Conservation (phyloP, 768 basidiomycete species). For the Xanthoconium purpureum region DNA sequence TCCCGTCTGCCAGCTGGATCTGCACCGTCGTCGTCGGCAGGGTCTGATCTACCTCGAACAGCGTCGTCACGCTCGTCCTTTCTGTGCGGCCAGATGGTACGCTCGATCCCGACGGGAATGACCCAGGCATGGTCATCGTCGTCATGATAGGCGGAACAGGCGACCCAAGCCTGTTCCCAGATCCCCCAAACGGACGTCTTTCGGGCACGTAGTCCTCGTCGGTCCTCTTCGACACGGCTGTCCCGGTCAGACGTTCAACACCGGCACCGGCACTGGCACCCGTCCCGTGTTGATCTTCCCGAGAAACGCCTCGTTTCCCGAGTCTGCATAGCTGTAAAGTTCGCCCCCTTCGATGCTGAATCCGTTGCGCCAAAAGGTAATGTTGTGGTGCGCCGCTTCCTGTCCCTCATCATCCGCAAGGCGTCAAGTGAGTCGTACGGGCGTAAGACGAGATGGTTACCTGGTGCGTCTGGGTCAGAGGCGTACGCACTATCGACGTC, state of each 20-base stretch:
- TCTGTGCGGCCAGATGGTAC: conserved; percentile 22
- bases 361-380: conserved; percentile 93
- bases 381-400: conserved; percentile 61
- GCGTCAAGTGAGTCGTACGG: background rate
- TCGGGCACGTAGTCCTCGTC: conserved; percentile 71
- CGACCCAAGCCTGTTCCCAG: conserved; percentile 80
- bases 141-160: conserved; percentile 47
- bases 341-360: conserved; percentile 90
- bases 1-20: conserved; percentile 87
- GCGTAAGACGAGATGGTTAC: conserved; percentile 5
- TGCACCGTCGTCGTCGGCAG: conserved; percentile 88
- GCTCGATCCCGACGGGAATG: conserved; percentile 42
- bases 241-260: conserved; percentile 69
- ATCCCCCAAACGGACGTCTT: conserved; percentile 60
- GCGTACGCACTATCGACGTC: conserved; percentile 77
- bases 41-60: conserved; percentile 79
- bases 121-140: conserved; percentile 51
- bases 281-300: conserved; percentile 75
- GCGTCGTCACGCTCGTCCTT: conserved; percentile 41
- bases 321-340: conserved; percentile 80
- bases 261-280: conserved; percentile 73
- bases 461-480: conserved; percentile 61
- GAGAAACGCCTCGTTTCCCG: conserved; percentile 64
- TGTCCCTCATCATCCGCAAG: conserved; percentile 35
- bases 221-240: conserved; percentile 75